A percentile compares a stretch with the other conserved stretches of the same genome.
Conservation (phyloP, 805 yeast genomes). For the Candida alai region DNA sequence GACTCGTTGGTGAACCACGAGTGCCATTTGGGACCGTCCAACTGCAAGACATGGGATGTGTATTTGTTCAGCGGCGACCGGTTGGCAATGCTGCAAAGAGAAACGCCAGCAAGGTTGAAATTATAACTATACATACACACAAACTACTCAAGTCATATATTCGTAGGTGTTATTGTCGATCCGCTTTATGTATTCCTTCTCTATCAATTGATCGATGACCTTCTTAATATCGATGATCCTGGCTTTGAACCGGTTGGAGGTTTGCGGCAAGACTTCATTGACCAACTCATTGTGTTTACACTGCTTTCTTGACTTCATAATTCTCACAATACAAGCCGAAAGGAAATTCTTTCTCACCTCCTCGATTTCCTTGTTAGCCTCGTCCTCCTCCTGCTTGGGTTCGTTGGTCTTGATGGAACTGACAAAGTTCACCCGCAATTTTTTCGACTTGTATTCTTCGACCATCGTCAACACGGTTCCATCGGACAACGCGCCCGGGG, state of each 20-base stretch:
- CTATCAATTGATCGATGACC: conserved; percentile 80
- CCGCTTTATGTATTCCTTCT: conserved; percentile 80
- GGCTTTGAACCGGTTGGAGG: conserved; percentile 80
- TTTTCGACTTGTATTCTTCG: conserved; percentile 79
- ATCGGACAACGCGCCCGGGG: conserved; percentile 46
- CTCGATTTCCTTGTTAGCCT: conserved; percentile 74
- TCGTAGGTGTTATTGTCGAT: conserved; percentile 70
- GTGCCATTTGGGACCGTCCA: not conserved
- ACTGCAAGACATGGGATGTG: conserved; percentile 20
- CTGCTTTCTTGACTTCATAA: conserved; percentile 89
- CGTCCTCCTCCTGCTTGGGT: conserved; percentile 61
- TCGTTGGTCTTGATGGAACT: conserved; percentile 56
- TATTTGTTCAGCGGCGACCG: conserved; percentile 29
- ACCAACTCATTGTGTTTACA: conserved; percentile 76
- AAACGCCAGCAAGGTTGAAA: too few species aligned
- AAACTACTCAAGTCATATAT: conserved; percentile 41
- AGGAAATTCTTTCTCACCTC: conserved; percentile 82
- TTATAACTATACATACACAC: not conserved
- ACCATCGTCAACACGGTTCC: conserved; percentile 65
- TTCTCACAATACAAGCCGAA: conserved; percentile 91
- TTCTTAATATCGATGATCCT: conserved; percentile 81
- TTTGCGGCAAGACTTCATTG: conserved; percentile 84
- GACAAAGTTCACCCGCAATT: conserved; percentile 77
- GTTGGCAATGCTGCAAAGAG: not conserved
- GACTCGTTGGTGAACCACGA: not conserved